phyloP scores from a whole-genome alignment of 2,329 filamentous ascomycete genomes.

The Ophiostoma sp. region DNA sequence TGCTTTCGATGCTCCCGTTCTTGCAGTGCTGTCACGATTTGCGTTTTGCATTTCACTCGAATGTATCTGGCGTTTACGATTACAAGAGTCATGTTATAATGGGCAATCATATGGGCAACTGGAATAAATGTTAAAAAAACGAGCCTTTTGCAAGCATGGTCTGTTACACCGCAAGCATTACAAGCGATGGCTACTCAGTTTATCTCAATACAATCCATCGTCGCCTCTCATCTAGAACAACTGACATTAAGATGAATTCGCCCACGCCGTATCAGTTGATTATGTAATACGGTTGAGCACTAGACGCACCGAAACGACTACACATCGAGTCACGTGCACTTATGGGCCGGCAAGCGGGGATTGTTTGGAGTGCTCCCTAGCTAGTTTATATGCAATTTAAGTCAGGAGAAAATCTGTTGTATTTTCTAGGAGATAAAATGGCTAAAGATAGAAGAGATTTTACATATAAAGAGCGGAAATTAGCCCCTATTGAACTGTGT shows the following conservation, averaged over 20 bases:
- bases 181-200: too few relatives aligned
- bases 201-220: too few relatives aligned
- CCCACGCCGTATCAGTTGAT: background rate
- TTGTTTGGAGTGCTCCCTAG: background rate
- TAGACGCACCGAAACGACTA: background rate
- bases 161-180: too few relatives aligned
- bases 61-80: background rate
- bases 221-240: too few relatives aligned
- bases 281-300: background rate
- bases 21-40: background rate
- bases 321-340: background rate
- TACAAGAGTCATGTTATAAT: background rate
- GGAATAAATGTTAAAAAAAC: background rate
- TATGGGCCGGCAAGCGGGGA: background rate
- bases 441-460: too few relatives aligned
- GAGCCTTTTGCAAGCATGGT: background rate
- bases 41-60: background rate
- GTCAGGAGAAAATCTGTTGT: too few relatives aligned
- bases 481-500: too few relatives aligned
- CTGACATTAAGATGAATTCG: background rate
- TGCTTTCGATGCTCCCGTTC: too few relatives aligned
- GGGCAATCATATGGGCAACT: background rate
- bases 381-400: too few relatives aligned
- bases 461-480: too few relatives aligned
- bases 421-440: too few relatives aligned